phyloP scores from a whole-genome alignment of 129 eudicot species.

The Heracleum sosnowskyi region DNA sequence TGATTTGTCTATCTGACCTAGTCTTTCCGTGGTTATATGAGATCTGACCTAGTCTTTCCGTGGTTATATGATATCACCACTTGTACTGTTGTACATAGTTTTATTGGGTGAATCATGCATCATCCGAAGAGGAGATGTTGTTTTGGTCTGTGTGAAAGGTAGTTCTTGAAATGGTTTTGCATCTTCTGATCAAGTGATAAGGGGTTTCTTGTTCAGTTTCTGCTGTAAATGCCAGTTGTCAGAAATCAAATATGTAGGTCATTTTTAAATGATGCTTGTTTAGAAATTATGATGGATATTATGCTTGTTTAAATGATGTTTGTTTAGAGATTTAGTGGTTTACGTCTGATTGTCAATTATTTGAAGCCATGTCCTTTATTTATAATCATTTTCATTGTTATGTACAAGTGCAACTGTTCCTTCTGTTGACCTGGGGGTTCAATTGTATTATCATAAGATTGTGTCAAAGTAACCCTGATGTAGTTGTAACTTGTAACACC shows the following conservation, averaged over 20 bases:
- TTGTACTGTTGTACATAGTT: background rate
- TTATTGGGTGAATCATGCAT: background rate
- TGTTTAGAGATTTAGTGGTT: background rate
- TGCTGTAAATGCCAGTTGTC: background rate
- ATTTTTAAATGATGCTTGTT: background rate
- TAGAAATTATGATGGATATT: background rate
- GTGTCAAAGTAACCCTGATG: too few relatives aligned
- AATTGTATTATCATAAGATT: too few relatives aligned
- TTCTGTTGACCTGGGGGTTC: too few relatives aligned
- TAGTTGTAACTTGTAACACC: too few relatives aligned
- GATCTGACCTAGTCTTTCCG: background rate
- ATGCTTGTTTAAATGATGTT: too few relatives aligned
- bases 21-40: background rate
- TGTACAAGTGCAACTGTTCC: too few relatives aligned
- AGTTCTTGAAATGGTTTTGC: background rate
- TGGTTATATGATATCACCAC: background rate
- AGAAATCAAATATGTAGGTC: background rate
- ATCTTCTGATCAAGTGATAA: background rate
- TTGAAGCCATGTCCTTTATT: background rate
- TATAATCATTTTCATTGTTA: background rate
- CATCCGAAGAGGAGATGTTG: background rate
- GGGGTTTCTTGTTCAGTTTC: background rate
- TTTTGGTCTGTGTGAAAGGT: background rate
- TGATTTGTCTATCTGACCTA: background rate
- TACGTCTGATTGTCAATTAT: background rate